phyloP scores from a whole-genome alignment of 768 basidiomycete genomes.

The Tricholoma matsutake region DNA sequence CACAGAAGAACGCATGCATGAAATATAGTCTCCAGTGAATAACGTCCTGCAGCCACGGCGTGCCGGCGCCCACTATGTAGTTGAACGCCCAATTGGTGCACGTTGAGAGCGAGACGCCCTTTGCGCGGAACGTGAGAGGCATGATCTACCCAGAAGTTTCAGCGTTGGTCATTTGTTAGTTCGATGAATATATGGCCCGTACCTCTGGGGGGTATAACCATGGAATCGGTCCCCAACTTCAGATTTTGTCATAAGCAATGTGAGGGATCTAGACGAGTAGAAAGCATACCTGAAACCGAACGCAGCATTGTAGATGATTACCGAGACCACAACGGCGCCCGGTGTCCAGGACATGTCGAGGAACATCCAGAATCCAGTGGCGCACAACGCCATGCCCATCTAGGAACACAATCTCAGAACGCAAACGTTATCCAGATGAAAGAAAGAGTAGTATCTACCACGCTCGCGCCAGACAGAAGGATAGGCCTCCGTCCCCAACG shows the following conservation, averaged over 20 bases:
- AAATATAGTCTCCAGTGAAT: constrained; percentile 92
- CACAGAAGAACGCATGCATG: constrained; percentile 95
- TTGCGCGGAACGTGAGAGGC: constrained; percentile 83
- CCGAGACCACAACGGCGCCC: constrained; percentile 82
- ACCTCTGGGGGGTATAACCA: constrained; percentile 88
- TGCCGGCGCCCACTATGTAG: constrained; percentile 83
- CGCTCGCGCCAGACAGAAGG: constrained; percentile 78
- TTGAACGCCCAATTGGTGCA: constrained; percentile 90
- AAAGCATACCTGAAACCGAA: constrained; percentile 74
- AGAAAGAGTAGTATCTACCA: constrained; percentile 41
- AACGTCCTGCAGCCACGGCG: constrained; percentile 83
- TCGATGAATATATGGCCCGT: constrained; percentile 4
- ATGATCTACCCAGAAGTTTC: constrained; percentile 56
- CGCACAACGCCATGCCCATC: constrained; percentile 78
- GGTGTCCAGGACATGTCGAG: constrained; percentile 85
- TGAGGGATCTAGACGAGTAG: neutral
- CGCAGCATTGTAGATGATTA: constrained; percentile 89
- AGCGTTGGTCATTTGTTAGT: constrained; percentile 3
- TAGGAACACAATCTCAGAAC: constrained; percentile 22
- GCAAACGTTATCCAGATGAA: neutral
- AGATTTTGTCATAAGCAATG: constrained; percentile 3
- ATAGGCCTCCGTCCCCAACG: constrained; percentile 87
- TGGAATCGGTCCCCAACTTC: constrained; percentile 82
- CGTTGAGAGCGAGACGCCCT: constrained; percentile 91
- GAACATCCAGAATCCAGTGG: constrained; percentile 92